phyloP scores from a whole-genome alignment of 805 yeast species.

The Monosporozyma servazzii region DNA sequence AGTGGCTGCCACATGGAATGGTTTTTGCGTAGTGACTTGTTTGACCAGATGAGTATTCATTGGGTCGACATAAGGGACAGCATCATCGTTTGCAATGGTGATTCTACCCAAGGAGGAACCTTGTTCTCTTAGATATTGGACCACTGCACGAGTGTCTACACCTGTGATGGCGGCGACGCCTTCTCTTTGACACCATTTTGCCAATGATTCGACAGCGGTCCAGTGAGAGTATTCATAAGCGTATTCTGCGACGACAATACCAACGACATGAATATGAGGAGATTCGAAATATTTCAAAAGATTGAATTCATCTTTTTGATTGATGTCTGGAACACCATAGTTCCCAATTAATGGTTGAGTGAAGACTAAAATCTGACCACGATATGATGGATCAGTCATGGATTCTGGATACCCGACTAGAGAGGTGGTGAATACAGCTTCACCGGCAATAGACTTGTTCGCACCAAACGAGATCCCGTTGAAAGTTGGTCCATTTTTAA shows the following conservation, averaged over 20 bases:
- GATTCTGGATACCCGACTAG: conserved; percentile 98
- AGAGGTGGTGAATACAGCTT: conserved; percentile 96
- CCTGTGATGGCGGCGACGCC: conserved; percentile 96
- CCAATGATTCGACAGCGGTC: conserved; percentile 96
- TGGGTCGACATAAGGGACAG: conserved; percentile 71
- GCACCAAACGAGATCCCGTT: conserved; percentile 96
- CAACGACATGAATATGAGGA: conserved; percentile 86
- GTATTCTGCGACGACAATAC: conserved; percentile 91
- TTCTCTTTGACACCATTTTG: conserved; percentile 93
- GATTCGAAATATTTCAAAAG: conserved; percentile 86
- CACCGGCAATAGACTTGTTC: conserved; percentile 84
- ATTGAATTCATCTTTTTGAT: conserved; percentile 72
- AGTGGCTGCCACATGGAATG: conserved; percentile 75
- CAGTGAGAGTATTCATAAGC: conserved; percentile 97
- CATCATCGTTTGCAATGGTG: conserved; percentile 48
- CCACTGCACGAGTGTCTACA: conserved; percentile 93
- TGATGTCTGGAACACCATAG: conserved; percentile 91
- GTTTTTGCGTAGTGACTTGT: conserved; percentile 90
- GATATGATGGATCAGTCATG: conserved; percentile 97
- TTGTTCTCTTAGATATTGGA: conserved; percentile 85
- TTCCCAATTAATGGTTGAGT: conserved; percentile 97
- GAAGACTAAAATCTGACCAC: conserved; percentile 92
- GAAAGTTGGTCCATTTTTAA: conserved; percentile 88
- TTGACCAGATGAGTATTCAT: conserved; percentile 83
- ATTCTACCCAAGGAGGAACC: conserved; percentile 92